Percentiles rank a stretch among this genome's conserved stretches.
These are phyloP conservation scores for Hippophae tibetana DNA, from an alignment of 306 rosid species.

Conservation along the genomic window DNA sequence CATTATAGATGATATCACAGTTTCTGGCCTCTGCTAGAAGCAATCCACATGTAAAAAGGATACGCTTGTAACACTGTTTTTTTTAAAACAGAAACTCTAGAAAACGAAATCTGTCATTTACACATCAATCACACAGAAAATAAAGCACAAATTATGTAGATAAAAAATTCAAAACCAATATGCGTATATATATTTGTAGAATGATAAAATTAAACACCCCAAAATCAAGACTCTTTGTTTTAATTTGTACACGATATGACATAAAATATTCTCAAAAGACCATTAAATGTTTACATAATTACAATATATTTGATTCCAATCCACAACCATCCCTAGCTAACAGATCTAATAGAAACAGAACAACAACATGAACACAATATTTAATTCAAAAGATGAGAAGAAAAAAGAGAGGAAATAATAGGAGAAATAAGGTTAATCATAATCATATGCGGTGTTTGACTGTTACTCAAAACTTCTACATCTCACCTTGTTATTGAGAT, in stretches of 20 bases:
- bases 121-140: too few species aligned
- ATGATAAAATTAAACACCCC: background rate
- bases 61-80: too few species aligned
- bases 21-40: too few species aligned
- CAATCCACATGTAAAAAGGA: too few species aligned
- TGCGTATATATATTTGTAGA: background rate
- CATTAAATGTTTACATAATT: slow-evolving; percentile 27
- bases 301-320: slow-evolving; percentile 15
- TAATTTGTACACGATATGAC: slow-evolving; percentile 14
- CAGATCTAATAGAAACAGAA: slow-evolving; percentile 2
- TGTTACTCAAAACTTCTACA: slow-evolving; percentile 1
- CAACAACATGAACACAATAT: slow-evolving; percentile 8
- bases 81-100: too few species aligned
- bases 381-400: background rate
- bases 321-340: slow-evolving; percentile 17
- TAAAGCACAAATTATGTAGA: too few species aligned
- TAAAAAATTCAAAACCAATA: background rate
- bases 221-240: slow-evolving; percentile 4
- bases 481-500: slow-evolving; percentile 1
- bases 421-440: slow-evolving; percentile 1
- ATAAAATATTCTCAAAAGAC: slow-evolving; percentile 7
- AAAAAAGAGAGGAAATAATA: background rate
- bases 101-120: too few species aligned
- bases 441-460: slow-evolving; percentile 1
- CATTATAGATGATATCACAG: too few species aligned